These are phyloP conservation scores for Fusarium incarnatum DNA, from an alignment of 2,329 filamentous ascomycete genomes.

Conservation along the genomic window DNA sequence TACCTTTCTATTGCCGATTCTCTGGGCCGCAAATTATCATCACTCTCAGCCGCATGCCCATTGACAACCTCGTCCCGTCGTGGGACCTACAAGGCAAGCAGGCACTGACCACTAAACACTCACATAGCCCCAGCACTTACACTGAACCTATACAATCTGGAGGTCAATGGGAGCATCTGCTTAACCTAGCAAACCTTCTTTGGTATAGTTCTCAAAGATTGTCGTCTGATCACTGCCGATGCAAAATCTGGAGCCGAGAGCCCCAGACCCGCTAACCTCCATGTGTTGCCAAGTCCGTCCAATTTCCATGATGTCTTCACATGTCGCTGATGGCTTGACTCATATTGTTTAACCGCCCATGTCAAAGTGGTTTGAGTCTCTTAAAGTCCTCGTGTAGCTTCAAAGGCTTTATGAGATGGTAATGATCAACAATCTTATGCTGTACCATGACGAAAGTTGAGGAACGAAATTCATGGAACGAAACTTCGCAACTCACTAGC, in stretches of 20 bases:
- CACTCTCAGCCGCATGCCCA: conserved; percentile 33
- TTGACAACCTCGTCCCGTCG: not conserved
- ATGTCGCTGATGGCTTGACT: not conserved
- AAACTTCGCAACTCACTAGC: not conserved
- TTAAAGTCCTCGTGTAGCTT: not conserved
- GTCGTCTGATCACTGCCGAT: conserved; percentile 6
- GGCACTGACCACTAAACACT: not conserved
- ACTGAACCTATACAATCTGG: not conserved
- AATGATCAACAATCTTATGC: not conserved
- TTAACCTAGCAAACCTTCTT: not conserved
- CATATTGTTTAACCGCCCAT: not conserved
- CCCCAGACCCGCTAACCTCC: conserved; percentile 28
- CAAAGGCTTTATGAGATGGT: not conserved
- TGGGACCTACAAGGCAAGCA: not conserved
- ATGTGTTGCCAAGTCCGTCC: conserved; percentile 27
- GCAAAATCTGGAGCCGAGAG: conserved; percentile 16
- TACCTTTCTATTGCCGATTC: conserved; percentile 32
- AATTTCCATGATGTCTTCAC: conserved; percentile 16
- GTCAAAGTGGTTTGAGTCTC: not conserved
- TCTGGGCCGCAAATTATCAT: conserved; percentile 1
- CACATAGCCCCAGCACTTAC: not conserved
- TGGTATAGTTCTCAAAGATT: not conserved
- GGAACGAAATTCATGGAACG: not conserved
- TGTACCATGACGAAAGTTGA: not conserved
- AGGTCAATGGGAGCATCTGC: not conserved